Evolutionary conservation across 768 basidiomycete genomes (phyloP).

Genomic region (Gloeostereum incarnatum): DNA sequence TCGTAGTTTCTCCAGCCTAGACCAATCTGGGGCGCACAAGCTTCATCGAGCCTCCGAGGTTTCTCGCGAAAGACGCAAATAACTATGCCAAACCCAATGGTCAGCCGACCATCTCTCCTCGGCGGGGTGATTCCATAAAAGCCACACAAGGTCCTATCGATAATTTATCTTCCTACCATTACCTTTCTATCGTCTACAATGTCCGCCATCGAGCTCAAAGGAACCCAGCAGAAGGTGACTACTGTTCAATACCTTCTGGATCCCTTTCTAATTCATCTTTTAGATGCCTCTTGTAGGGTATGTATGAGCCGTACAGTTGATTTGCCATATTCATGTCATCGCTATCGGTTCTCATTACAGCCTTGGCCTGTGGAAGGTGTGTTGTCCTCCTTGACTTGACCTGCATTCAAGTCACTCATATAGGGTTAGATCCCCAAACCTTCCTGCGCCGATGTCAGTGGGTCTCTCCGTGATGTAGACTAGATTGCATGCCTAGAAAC

Average conservation of each 20-base stretch:
- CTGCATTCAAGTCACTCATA: not conserved
- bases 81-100: too few species aligned
- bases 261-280: constrained; percentile 3
- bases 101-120: too few species aligned
- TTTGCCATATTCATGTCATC: not conserved
- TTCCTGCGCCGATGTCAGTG: constrained; percentile 48
- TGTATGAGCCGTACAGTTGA: constrained; percentile 15
- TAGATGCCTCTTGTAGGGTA: constrained; percentile 71
- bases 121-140: too few species aligned
- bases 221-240: constrained; percentile 50
- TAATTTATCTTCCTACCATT: too few species aligned
- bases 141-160: too few species aligned
- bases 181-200: constrained; percentile 19
- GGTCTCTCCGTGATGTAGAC: too few species aligned
- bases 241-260: constrained; percentile 1
- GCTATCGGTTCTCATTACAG: constrained; percentile 19
- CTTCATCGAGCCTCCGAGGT: too few species aligned
- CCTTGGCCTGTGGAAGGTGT: constrained; percentile 66
- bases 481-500: not conserved
- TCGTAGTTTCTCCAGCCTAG: too few species aligned
- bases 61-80: too few species aligned
- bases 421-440: constrained; percentile 42
- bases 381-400: constrained; percentile 4
- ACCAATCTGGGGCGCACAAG: too few species aligned
- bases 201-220: constrained; percentile 44